Evolutionary conservation across 2,329 filamentous ascomycete species (phyloP).

Genomic region (Geoglossum cookeanum): DNA sequence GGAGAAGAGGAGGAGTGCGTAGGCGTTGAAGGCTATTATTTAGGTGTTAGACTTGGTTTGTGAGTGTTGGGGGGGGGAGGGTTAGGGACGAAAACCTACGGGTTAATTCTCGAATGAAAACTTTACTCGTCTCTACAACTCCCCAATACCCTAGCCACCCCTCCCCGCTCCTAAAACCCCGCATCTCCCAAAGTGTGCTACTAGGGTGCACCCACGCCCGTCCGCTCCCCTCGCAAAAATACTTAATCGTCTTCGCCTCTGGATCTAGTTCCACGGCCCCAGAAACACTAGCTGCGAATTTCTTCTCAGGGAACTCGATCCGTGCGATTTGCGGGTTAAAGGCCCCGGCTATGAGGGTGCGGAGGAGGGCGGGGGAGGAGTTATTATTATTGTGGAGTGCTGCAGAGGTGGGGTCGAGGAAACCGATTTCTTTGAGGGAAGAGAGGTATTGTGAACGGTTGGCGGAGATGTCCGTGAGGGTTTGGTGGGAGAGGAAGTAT

Average conservation of each 20-base stretch:
- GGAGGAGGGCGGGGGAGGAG: conserved; percentile 31
- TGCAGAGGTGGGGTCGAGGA: conserved; percentile 28
- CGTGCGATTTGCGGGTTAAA: conserved; percentile 76
- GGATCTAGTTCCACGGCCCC: conserved; percentile 87
- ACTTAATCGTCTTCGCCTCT: conserved; percentile 80
- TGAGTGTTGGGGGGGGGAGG: background rate
- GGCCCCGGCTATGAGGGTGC: conserved; percentile 51
- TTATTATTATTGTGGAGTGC: conserved; percentile 17
- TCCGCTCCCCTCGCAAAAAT: conserved; percentile 69
- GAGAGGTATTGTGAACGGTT: conserved; percentile 74
- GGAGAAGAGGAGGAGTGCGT: conserved; percentile 67
- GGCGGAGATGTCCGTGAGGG: conserved; percentile 70
- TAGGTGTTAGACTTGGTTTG: conserved; percentile 7
- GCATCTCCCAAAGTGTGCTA: conserved; percentile 68
- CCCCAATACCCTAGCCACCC: conserved; percentile 14
- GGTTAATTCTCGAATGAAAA: conserved; percentile 80
- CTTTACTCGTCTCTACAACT: conserved; percentile 31
- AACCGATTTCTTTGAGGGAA: conserved; percentile 69
- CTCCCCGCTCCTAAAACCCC: conserved; percentile 63
- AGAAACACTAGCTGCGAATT: conserved; percentile 71
- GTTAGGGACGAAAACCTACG: conserved; percentile 34
- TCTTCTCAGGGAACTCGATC: conserved; percentile 89
- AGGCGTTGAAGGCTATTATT: conserved; percentile 59
- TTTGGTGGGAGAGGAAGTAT: conserved; percentile 69
- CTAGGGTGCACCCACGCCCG: conserved; percentile 86